A percentile compares a stretch with the other conserved stretches of the same genome.
Conservation (phyloP, 106 monocot genomes). For the Narthecium ossifragum region DNA sequence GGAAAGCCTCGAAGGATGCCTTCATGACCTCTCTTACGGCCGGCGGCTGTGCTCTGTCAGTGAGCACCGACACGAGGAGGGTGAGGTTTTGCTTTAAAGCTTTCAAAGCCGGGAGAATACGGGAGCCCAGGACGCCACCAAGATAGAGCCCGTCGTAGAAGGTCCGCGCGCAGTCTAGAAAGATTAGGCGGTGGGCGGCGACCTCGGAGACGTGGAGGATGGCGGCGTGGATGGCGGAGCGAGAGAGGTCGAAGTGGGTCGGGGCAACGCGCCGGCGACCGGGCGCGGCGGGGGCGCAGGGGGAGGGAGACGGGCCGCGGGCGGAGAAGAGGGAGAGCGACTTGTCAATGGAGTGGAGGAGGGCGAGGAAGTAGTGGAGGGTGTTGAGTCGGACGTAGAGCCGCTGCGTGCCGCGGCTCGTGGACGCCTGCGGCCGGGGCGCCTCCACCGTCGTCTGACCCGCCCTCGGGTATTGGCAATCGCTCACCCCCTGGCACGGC, state of each 20-base stretch:
- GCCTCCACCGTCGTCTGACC: neutral
- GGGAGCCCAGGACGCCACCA: conserved; percentile 22
- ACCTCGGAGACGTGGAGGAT: conserved; percentile 46
- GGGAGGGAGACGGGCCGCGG: conserved; percentile 18
- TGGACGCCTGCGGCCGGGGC: conserved; percentile 46
- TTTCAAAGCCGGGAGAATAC: conserved; percentile 33
- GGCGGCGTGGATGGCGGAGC: conserved; percentile 37
- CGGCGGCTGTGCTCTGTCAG: conserved; percentile 4
- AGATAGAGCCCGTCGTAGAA: conserved; percentile 53
- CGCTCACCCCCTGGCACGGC: conserved; percentile 52
- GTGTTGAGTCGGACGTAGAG: conserved; percentile 76
- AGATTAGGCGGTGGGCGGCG: conserved; percentile 64
- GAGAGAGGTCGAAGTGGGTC: conserved; percentile 38
- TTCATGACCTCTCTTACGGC: conserved; percentile 11
- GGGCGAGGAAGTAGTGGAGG: conserved; percentile 49
- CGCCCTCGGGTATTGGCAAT: conserved; percentile 8
- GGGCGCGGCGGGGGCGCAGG: conserved; percentile 20
- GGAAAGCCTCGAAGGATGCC: conserved; percentile 13
- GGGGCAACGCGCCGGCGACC: too few relatives aligned
- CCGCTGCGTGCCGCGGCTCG: conserved; percentile 64
- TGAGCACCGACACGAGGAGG: conserved; percentile 14
- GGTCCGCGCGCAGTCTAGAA: conserved; percentile 39
- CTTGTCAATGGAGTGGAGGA: conserved; percentile 52
- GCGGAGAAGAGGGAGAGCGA: conserved; percentile 42
- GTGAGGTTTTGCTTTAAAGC: conserved; percentile 49